Evolutionary conservation across 2,329 filamentous ascomycete species (phyloP).

Genomic region (Volutella citrinella): DNA sequence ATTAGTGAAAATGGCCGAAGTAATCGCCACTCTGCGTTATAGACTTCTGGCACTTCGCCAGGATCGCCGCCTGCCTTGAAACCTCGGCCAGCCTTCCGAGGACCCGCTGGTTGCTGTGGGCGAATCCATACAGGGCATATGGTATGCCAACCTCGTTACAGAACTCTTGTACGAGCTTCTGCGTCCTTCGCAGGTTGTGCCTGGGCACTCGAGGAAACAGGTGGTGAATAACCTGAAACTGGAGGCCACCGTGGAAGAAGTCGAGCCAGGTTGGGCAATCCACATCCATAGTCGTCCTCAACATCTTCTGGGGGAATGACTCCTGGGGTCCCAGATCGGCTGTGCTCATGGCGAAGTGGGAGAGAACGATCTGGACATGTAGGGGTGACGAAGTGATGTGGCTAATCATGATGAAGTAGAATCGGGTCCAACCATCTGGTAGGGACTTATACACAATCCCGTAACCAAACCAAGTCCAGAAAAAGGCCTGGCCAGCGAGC

Average conservation of each 20-base stretch:
- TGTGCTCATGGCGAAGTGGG: constrained; percentile 92
- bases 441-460: constrained; percentile 71
- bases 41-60: constrained; percentile 69
- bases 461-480: constrained; percentile 88
- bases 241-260: constrained; percentile 83
- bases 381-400: constrained; percentile 79
- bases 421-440: constrained; percentile 64
- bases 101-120: constrained; percentile 78
- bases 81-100: constrained; percentile 75
- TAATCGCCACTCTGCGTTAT: constrained; percentile 32
- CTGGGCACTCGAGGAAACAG: constrained; percentile 79
- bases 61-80: constrained; percentile 72
- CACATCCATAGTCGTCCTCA: constrained; percentile 91
- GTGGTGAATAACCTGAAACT: constrained; percentile 88
- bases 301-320: constrained; percentile 86
- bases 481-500: constrained; percentile 70
- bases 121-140: constrained; percentile 83
- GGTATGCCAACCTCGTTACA: constrained; percentile 79
- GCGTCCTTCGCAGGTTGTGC: constrained; percentile 75
- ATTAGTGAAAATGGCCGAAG: constrained; percentile 15
- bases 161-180: constrained; percentile 75
- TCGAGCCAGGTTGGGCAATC: constrained; percentile 86
- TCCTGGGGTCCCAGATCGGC: constrained; percentile 79
- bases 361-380: constrained; percentile 87
- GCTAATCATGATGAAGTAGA: constrained; percentile 74